phyloP scores from a whole-genome alignment of 345 rosid species.

The Clarkia xantiana region DNA sequence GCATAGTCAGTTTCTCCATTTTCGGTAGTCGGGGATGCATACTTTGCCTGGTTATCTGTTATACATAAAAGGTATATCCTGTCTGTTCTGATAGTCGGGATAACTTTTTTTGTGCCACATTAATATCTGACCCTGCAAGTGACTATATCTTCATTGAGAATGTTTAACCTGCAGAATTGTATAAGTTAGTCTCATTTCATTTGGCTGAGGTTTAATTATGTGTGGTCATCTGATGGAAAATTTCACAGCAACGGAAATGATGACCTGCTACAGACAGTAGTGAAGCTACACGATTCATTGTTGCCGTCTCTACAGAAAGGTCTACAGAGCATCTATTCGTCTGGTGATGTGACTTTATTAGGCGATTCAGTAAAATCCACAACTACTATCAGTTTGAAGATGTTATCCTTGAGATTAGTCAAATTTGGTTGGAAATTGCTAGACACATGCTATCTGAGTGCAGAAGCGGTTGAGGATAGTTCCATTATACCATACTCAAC shows the following conservation, averaged over 20 bases:
- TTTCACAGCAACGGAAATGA: slow-evolving; percentile 66
- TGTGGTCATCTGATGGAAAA: not conserved
- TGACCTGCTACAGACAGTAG: slow-evolving; percentile 53
- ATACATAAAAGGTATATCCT: no score
- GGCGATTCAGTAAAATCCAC: slow-evolving; percentile 28
- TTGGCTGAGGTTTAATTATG: no score
- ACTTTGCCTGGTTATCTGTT: no score
- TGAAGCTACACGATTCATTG: slow-evolving; percentile 66
- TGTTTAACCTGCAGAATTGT: no score
- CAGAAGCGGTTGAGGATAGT: slow-evolving; percentile 30
- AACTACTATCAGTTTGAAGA: slow-evolving; percentile 42
- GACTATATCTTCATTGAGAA: no score
- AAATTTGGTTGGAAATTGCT: slow-evolving; percentile 70
- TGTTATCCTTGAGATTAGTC: slow-evolving; percentile 57
- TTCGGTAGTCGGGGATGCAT: not conserved
- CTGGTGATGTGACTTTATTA: slow-evolving; percentile 14
- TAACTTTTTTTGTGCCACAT: no score
- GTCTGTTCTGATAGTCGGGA: no score
- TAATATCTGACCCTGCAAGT: no score
- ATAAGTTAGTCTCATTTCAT: no score
- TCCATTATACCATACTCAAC: slow-evolving; percentile 31
- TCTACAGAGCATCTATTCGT: slow-evolving; percentile 29
- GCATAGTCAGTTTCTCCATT: not conserved
- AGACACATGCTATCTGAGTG: slow-evolving; percentile 53
- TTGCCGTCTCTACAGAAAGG: slow-evolving; percentile 67